These are phyloP conservation scores for Microcyclosporella mali DNA, from an alignment of 2,329 filamentous ascomycete species.

Conservation along the genomic window DNA sequence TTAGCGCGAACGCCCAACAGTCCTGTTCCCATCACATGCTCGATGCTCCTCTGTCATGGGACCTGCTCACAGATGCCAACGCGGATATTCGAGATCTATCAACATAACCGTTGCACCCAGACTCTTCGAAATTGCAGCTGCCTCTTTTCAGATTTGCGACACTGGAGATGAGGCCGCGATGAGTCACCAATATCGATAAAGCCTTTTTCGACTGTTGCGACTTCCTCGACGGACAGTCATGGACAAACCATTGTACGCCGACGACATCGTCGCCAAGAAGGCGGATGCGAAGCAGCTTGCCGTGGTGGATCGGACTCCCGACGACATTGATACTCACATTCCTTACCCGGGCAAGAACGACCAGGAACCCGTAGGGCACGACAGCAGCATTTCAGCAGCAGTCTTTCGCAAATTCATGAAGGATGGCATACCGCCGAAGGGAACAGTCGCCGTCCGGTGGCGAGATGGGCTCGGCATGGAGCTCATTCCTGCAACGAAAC, in stretches of 20 bases:
- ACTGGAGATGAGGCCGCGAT: not conserved
- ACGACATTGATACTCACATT: constrained; percentile 41
- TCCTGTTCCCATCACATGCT: too few relatives aligned
- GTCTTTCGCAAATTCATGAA: constrained; percentile 37
- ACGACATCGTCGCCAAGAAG: constrained; percentile 25
- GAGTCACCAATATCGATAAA: constrained; percentile 4
- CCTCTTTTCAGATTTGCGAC: too few relatives aligned
- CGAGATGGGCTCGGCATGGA: constrained; percentile 37
- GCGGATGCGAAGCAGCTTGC: constrained; percentile 30
- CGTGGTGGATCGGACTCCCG: constrained; percentile 39
- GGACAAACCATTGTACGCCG: constrained; percentile 18
- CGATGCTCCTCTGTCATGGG: too few relatives aligned
- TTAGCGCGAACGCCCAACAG: not conserved
- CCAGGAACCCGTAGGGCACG: constrained; percentile 29
- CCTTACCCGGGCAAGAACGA: constrained; percentile 36
- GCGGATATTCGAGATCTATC: too few relatives aligned
- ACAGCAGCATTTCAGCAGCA: constrained; percentile 28
- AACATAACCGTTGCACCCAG: too few relatives aligned
- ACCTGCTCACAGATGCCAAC: too few relatives aligned
- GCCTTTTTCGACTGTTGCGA: not conserved
- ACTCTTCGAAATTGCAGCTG: too few relatives aligned
- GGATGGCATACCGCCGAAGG: constrained; percentile 45
- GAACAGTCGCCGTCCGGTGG: constrained; percentile 48
- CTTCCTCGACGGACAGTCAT: constrained; percentile 8
- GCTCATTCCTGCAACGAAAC: constrained; percentile 37